phyloP scores from a whole-genome alignment of 148 eudicot genomes.

The Spergularia marina region DNA sequence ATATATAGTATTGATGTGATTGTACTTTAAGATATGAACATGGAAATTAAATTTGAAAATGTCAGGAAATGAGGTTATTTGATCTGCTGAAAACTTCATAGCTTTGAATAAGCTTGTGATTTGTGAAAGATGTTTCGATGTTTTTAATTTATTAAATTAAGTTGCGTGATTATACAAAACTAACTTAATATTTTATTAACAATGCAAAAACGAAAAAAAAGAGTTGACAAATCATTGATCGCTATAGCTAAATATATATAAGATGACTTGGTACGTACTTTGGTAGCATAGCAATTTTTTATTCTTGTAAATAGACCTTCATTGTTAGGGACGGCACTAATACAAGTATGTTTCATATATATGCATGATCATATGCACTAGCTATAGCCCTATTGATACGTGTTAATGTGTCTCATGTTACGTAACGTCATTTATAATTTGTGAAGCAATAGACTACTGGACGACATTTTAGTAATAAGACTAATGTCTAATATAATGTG shows the following conservation, averaged over 20 bases:
- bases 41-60: background rate
- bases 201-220: background rate
- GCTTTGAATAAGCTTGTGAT: background rate
- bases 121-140: background rate
- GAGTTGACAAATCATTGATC: background rate
- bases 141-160: background rate
- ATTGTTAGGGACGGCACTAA: background rate
- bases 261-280: background rate
- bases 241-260: background rate
- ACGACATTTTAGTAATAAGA: too few species aligned
- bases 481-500: too few species aligned
- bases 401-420: too few species aligned
- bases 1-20: slow-evolving; percentile 7
- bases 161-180: slow-evolving; percentile 5
- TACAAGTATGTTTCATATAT: background rate
- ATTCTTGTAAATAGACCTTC: background rate
- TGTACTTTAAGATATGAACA: background rate
- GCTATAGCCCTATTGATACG: too few species aligned
- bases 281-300: background rate
- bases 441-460: too few species aligned
- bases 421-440: too few species aligned
- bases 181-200: background rate
- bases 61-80: background rate
- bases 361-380: background rate
- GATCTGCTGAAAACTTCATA: background rate